Evolutionary conservation across 768 basidiomycete species (phyloP).

Genomic region (Lactarius sp.): DNA sequence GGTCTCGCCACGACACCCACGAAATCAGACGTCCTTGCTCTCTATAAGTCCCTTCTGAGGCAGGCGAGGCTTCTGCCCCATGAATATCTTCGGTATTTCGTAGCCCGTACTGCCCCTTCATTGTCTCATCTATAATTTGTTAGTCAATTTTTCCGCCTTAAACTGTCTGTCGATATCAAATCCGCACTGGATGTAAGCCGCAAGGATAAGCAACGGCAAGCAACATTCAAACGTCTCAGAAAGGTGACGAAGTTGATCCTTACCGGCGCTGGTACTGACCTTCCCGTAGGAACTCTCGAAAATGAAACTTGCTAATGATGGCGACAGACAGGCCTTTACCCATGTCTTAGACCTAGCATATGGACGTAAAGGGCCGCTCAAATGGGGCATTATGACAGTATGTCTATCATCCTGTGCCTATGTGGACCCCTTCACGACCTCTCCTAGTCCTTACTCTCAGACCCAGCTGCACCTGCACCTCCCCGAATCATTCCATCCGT

Average conservation of each 20-base stretch:
- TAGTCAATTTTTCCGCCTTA: conserved; percentile 63
- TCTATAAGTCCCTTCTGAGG: conserved; percentile 40
- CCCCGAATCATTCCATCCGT: conserved; percentile 47
- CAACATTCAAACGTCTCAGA: conserved; percentile 45
- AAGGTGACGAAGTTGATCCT: conserved; percentile 39
- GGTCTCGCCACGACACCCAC: background rate
- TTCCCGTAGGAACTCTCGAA: conserved; percentile 47
- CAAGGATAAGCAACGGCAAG: conserved; percentile 31
- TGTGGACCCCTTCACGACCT: conserved; percentile 8
- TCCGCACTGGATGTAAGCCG: conserved; percentile 38
- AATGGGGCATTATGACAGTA: conserved; percentile 65
- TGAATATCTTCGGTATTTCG: conserved; percentile 41
- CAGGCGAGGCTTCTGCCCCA: conserved; percentile 43
- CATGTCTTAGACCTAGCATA: conserved; percentile 66
- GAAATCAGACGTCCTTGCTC: conserved; percentile 27
- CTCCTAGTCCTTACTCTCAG: conserved; percentile 50
- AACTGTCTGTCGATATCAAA: conserved; percentile 54
- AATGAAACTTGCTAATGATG: conserved; percentile 51
- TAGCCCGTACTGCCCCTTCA: background rate
- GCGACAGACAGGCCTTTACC: conserved; percentile 46
- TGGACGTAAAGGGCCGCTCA: conserved; percentile 68
- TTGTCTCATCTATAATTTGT: background rate
- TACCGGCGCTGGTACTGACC: conserved; percentile 1
- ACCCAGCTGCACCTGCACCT: conserved; percentile 40
- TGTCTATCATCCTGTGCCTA: conserved; percentile 21